Evolutionary conservation across 2,329 filamentous ascomycete genomes (phyloP).

Genomic region (Akanthomyces muscarius): DNA sequence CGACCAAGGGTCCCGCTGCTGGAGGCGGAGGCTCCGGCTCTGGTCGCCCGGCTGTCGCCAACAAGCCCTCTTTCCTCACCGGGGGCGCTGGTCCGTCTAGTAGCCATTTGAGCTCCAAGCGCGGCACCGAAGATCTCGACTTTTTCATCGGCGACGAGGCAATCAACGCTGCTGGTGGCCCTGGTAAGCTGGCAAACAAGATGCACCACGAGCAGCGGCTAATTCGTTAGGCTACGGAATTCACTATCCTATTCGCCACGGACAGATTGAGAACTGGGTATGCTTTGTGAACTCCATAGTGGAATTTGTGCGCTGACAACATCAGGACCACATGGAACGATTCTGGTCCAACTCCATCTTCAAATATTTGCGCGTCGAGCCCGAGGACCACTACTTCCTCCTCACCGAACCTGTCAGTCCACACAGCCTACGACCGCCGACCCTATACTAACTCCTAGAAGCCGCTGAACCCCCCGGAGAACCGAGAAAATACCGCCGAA

Average conservation of each 20-base stretch:
- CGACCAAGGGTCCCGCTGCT: conserved; percentile 76
- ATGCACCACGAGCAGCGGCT: conserved; percentile 18
- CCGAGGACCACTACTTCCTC: conserved; percentile 97
- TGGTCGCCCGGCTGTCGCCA: conserved; percentile 83
- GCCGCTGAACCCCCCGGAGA: conserved; percentile 97
- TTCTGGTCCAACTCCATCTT: conserved; percentile 99
- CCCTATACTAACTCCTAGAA: conserved; percentile 34
- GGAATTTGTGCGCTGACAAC: conserved; percentile 27
- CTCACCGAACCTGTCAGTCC: conserved; percentile 84
- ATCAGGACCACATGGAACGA: conserved; percentile 94
- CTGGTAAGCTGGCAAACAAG: conserved; percentile 52
- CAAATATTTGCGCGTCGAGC: conserved; percentile 97
- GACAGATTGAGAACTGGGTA: conserved; percentile 99
- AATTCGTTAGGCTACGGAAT: conserved; percentile 72
- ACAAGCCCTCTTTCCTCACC: conserved; percentile 93
- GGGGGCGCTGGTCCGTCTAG: conserved; percentile 73
- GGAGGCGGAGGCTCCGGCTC: conserved; percentile 74
- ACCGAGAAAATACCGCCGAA: conserved; percentile 97
- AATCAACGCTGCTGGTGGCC: conserved; percentile 74
- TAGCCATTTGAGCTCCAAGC: conserved; percentile 82
- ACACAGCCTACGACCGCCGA: conserved; percentile 10
- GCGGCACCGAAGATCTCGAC: conserved; percentile 94
- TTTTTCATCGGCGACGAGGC: conserved; percentile 99
- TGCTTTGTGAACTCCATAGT: conserved; percentile 24
- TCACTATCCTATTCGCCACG: conserved; percentile 96